These are phyloP conservation scores for Endocalyx cinctus DNA, from an alignment of 2,329 filamentous ascomycete species.

Conservation along the genomic window DNA sequence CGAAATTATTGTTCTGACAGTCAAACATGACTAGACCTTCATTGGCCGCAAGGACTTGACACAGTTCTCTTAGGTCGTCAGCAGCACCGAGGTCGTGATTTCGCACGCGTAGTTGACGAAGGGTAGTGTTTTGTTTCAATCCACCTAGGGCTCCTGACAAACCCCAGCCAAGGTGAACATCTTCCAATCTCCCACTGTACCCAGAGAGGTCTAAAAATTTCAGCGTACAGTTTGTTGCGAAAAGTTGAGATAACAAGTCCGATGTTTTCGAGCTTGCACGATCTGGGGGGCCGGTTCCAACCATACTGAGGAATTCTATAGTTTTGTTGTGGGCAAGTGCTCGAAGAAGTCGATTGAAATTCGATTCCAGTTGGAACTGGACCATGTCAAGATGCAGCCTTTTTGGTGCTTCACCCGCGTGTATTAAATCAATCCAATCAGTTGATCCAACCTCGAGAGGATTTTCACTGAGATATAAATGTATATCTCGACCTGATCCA, in stretches of 20 bases:
- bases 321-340: slow-evolving; percentile 46
- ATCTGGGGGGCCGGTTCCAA: slow-evolving; percentile 47
- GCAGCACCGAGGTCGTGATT: slow-evolving; percentile 51
- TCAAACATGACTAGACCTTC: slow-evolving; percentile 47
- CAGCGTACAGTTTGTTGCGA: slow-evolving; percentile 46
- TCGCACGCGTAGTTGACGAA: slow-evolving; percentile 49
- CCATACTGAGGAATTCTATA: slow-evolving; percentile 49
- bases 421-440: slow-evolving; percentile 44
- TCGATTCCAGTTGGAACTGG: slow-evolving; percentile 48
- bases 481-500: slow-evolving; percentile 42
- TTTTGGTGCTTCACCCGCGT: slow-evolving; percentile 42
- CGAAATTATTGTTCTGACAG: slow-evolving; percentile 51
- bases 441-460: slow-evolving; percentile 49
- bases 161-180: slow-evolving; percentile 49
- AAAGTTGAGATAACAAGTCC: slow-evolving; percentile 44
- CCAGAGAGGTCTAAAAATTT: slow-evolving; percentile 54
- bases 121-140: slow-evolving; percentile 37
- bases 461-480: slow-evolving; percentile 47
- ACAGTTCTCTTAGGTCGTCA: slow-evolving; percentile 36
- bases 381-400: slow-evolving; percentile 52
- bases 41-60: slow-evolving; percentile 45
- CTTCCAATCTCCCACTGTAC: slow-evolving; percentile 53
- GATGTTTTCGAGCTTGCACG: slow-evolving; percentile 43
- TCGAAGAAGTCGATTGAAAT: slow-evolving; percentile 45
- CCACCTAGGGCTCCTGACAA: slow-evolving; percentile 47